A percentile compares a stretch with the other conserved stretches of the same genome.
These are phyloP conservation scores for Polytrichum commune DNA, from an alignment of 225 moss, liverwort and hornwort genomes.

Conservation along the genomic window DNA sequence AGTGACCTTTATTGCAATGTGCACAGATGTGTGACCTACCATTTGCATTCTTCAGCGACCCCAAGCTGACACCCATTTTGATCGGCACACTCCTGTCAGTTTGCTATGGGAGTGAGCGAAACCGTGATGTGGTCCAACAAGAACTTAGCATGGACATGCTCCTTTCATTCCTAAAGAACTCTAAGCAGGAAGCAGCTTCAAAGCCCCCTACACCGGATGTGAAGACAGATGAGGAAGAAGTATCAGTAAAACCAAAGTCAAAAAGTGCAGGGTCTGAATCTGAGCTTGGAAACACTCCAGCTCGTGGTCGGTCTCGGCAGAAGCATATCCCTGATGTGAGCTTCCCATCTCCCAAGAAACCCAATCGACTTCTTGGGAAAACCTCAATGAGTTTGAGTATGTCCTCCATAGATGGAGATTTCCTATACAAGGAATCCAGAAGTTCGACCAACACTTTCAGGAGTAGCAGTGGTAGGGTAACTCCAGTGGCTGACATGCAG, in stretches of 20 bases:
- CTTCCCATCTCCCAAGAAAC: conserved; percentile 48
- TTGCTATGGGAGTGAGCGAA: conserved; percentile 35
- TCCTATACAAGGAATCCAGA: conserved; percentile 26
- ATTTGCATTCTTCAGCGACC: conserved; percentile 38
- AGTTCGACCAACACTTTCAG: conserved; percentile 20
- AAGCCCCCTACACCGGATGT: conserved; percentile 1
- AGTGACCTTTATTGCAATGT: not conserved
- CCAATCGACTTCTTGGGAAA: conserved; percentile 26
- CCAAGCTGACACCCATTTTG: conserved; percentile 43
- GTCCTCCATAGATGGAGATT: conserved; percentile 33
- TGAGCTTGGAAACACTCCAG: conserved; percentile 17
- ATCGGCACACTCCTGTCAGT: conserved; percentile 33
- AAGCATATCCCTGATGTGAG: conserved; percentile 28
- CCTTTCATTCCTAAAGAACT: conserved; percentile 33
- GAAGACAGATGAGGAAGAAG: conserved; percentile 29
- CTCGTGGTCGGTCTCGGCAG: conserved; percentile 25
- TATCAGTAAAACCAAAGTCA: conserved; percentile 19
- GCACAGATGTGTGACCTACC: conserved; percentile 38
- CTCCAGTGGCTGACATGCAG: conserved; percentile 24
- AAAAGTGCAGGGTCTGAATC: conserved; percentile 16
- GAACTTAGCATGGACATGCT: conserved; percentile 46
- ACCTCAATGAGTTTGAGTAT: conserved; percentile 29
- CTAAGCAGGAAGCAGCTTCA: conserved; percentile 10
- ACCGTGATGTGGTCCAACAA: conserved; percentile 38
- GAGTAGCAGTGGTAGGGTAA: conserved; percentile 25